Evolutionary conservation across 371 early-diverging fungal species (phyloP).

Genomic region (Fennellomyces sp.): DNA sequence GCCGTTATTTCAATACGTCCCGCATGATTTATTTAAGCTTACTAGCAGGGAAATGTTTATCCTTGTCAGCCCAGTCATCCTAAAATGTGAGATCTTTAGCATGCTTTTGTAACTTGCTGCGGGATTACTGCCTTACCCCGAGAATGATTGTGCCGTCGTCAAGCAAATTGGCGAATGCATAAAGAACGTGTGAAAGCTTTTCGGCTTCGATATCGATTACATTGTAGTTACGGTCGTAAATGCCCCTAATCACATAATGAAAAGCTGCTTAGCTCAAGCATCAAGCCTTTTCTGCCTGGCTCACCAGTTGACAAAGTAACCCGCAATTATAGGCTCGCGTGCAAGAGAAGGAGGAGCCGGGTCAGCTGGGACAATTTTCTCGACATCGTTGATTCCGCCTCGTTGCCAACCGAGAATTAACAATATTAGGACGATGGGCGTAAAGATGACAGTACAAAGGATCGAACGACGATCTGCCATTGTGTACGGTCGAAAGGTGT

Average conservation of each 20-base stretch:
- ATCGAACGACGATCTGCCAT: constrained; percentile 13
- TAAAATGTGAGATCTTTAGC: too few relatives aligned
- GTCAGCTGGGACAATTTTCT: not conserved
- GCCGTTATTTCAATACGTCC: too few relatives aligned
- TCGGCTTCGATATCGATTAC: constrained; percentile 60
- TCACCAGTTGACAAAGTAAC: constrained; percentile 44
- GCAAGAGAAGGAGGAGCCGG: constrained; percentile 7
- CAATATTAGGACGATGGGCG: constrained; percentile 27
- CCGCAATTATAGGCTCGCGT: constrained; percentile 32
- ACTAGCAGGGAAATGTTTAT: constrained; percentile 40
- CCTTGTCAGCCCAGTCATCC: constrained; percentile 51
- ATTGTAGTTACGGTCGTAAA: constrained; percentile 69
- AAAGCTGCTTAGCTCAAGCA: not conserved
- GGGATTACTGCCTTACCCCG: constrained; percentile 37
- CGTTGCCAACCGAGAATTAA: constrained; percentile 37
- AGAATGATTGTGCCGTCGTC: constrained; percentile 63
- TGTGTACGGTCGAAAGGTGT: too few relatives aligned
- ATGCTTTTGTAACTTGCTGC: too few relatives aligned
- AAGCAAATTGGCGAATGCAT: constrained; percentile 86
- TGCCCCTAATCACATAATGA: constrained; percentile 67
- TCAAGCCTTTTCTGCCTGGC: not conserved
- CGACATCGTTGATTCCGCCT: constrained; percentile 7
- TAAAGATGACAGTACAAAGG: constrained; percentile 17
- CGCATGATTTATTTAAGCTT: not conserved
- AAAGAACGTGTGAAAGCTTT: constrained; percentile 79